Evolutionary conservation across 345 rosid species (phyloP).

Genomic region (Eucalyptus viminalis): DNA sequence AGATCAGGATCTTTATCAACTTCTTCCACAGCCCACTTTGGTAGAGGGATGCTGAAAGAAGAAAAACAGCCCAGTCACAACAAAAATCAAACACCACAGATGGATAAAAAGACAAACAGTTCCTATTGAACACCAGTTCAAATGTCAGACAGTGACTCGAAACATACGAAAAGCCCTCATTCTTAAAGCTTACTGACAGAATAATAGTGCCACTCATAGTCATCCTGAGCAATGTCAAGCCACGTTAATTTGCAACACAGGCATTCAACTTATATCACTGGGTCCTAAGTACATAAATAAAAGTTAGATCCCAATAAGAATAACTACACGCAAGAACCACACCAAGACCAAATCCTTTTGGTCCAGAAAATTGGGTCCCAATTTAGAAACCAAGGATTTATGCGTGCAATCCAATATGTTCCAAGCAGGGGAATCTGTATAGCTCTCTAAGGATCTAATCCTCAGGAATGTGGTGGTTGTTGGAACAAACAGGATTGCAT

Average conservation of each 20-base stretch:
- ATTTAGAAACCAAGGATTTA: neutral
- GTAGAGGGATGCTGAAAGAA: slow-evolving; percentile 64
- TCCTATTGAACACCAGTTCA: neutral
- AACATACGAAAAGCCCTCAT: neutral
- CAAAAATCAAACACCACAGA: neutral
- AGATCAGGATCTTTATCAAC: slow-evolving; percentile 57
- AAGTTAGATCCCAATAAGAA: neutral
- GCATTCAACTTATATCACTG: neutral
- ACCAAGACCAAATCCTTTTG: neutral
- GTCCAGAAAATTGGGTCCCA: neutral
- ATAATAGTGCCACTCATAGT: neutral
- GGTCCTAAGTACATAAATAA: neutral
- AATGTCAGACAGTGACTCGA: neutral
- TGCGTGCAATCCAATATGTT: neutral
- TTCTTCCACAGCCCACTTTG: slow-evolving; percentile 84
- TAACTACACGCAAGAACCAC: neutral
- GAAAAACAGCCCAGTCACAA: neutral
- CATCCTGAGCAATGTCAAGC: neutral
- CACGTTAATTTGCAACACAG: neutral
- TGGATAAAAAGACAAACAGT: neutral
- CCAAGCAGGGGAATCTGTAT: neutral
- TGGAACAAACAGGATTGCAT: neutral
- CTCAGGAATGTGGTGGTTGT: neutral
- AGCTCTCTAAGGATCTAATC: neutral
- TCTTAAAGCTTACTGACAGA: neutral